Percentiles rank a stretch among this genome's conserved stretches.
Evolutionary conservation across 352 stramenopile species (phyloP).

Genomic region (Stramenopiles sp.): DNA sequence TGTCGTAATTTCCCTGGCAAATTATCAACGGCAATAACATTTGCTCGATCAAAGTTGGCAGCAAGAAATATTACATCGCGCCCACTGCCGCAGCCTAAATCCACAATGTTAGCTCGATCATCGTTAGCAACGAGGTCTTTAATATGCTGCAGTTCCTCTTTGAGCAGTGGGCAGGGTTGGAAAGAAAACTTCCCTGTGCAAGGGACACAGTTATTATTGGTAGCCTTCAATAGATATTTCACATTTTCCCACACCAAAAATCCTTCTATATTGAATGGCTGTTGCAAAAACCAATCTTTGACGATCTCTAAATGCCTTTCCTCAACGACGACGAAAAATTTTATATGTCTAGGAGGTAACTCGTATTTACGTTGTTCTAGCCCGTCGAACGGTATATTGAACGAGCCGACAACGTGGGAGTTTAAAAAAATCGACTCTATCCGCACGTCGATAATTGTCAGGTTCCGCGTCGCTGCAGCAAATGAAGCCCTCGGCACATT

Average conservation of each 20-base stretch:
- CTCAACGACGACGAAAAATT: background rate
- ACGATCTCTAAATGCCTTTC: background rate
- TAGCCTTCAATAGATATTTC: background rate
- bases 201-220: background rate
- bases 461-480: background rate
- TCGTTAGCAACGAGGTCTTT: background rate
- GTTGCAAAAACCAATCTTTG: background rate
- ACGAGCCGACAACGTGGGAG: background rate
- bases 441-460: background rate
- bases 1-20: background rate
- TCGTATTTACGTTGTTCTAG: background rate
- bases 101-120: background rate
- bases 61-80: background rate
- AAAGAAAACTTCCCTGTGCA: background rate
- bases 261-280: background rate
- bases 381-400: background rate
- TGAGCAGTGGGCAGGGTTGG: background rate
- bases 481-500: no score
- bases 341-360: background rate
- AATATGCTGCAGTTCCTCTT: background rate
- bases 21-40: background rate
- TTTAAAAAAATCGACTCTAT: background rate
- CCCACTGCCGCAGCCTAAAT: background rate
- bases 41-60: background rate
- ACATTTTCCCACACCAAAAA: background rate